Base-by-base conservation (phyloP, 441 rosid species). In the Pelargonium fulgidum region DNA sequence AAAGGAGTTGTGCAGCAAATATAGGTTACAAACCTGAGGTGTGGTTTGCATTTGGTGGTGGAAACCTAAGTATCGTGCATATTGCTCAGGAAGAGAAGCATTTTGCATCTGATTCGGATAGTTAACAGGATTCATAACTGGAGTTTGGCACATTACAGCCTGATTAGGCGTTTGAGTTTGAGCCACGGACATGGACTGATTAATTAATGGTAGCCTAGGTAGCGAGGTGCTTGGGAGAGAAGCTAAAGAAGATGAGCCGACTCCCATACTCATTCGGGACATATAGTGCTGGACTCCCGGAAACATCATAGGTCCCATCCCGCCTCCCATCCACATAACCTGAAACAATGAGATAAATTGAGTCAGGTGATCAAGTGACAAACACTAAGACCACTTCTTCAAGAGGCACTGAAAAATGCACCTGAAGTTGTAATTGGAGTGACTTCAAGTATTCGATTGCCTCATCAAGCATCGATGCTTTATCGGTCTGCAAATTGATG, bases 321-420 rank as follows among this genome's bases (percentile, higher is more conserved):
- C 87, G 69, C 76, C 80, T 12, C 96, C 87, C 87, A 87, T 83
- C 90, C 95, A 87, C 89, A 87, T 85, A 47, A 87, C 78, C 87
- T 85, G 77, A 74, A 69, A 70, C 42, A 66, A 70, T 74, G 42
- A 44, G 29, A 67, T 52, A 63, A 50, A 24, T 14, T 12, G 65
- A 41, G 19, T 72, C 63, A 72, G 20, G 62, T 19, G 66, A 65
- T 29, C 3, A 42, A 41, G 10, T 58, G 41, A 64, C 4, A 65
- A 65, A 22, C 4, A 9, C 20, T 58, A 58, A 58, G 62, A 10
- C 20, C 26, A 8, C 26, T 19, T 19, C 39, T 58, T 19, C 4
- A 58, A 17, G 62, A 19, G 22, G 62, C 10, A 11, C 17, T n/a
- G 16, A 2, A 50, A 5, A 17, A 71, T 17, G 29, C 63, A 83